phyloP scores from a whole-genome alignment of 2,329 filamentous ascomycete species.

The Metarhizium guizhouense region DNA sequence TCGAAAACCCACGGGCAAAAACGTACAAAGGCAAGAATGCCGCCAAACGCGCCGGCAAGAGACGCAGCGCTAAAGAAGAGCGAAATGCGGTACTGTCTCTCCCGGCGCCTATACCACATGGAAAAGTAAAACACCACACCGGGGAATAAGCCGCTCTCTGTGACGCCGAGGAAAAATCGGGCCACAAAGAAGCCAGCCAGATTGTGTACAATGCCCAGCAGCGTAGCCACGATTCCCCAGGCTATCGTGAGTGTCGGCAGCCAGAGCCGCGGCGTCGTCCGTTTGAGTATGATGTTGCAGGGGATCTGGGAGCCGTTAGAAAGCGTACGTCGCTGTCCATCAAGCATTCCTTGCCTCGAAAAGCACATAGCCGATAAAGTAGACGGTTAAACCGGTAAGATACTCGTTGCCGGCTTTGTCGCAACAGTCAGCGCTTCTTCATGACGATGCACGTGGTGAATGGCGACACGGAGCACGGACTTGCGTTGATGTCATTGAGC shows the following conservation, averaged over 20 bases:
- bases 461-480: neutral
- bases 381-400: neutral
- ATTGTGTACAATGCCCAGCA: slow-evolving; percentile 38
- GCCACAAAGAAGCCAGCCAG: slow-evolving; percentile 42
- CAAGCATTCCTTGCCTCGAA: slow-evolving; percentile 20
- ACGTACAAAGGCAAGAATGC: slow-evolving; percentile 42
- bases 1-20: neutral
- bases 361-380: slow-evolving; percentile 18
- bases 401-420: neutral
- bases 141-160: slow-evolving; percentile 43
- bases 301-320: slow-evolving; percentile 34
- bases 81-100: slow-evolving; percentile 45
- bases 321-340: slow-evolving; percentile 10
- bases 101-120: slow-evolving; percentile 47
- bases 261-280: slow-evolving; percentile 48
- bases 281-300: slow-evolving; percentile 53
- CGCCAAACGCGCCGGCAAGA: slow-evolving; percentile 47
- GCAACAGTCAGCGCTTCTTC: neutral
- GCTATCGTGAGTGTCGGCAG: slow-evolving; percentile 46
- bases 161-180: slow-evolving; percentile 46
- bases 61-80: slow-evolving; percentile 48
- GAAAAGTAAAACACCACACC: slow-evolving; percentile 42
- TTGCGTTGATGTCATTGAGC: neutral
- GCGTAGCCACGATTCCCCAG: slow-evolving; percentile 47
- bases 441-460: neutral